A percentile compares a stretch with the other conserved stretches of the same genome.
phyloP scores from a whole-genome alignment of 352 stramenopile species.

The Pythium periplocum region DNA sequence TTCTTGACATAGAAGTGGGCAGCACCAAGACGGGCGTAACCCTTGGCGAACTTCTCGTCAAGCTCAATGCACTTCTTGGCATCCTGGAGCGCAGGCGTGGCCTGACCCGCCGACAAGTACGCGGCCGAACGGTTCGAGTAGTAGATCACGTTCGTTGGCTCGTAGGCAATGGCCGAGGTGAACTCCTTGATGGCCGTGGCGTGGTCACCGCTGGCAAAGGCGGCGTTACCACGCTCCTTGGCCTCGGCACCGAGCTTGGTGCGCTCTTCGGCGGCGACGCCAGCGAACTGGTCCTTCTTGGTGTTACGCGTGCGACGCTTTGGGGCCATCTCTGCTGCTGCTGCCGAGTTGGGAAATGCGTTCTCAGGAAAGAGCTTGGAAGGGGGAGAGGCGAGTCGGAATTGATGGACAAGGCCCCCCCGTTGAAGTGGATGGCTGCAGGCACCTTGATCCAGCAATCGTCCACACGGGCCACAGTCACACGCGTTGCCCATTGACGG shows the following conservation, averaged over 20 bases:
- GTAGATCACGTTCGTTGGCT: conserved; percentile 85
- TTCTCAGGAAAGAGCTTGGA: conserved; percentile 1
- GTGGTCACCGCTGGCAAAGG: conserved; percentile 73
- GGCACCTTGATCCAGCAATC: conserved; percentile 8
- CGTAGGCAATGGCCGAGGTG: conserved; percentile 80
- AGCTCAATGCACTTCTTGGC: conserved; percentile 85
- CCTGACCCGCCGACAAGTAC: conserved; percentile 76
- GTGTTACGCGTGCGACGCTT: conserved; percentile 80
- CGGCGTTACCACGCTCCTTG: conserved; percentile 83
- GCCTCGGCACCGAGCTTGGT: conserved; percentile 70
- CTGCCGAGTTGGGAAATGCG: conserved; percentile 37
- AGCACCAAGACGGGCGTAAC: conserved; percentile 78
- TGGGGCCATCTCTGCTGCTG: conserved; percentile 52
- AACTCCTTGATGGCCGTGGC: conserved; percentile 86
- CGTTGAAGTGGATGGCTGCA: conserved; percentile 14
- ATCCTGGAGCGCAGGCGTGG: conserved; percentile 76
- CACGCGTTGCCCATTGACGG: conserved; percentile 2
- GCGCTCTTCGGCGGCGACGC: conserved; percentile 56
- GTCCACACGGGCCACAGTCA: conserved; percentile 1
- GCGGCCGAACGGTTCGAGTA: conserved; percentile 86
- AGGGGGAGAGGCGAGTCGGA: background rate
- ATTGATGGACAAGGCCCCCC: conserved; percentile 5
- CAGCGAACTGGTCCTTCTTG: conserved; percentile 78
- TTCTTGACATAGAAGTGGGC: conserved; percentile 88
- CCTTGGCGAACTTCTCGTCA: conserved; percentile 83